These are phyloP conservation scores for grape (Vitis vinifera) DNA, from an alignment of 164 flowering plant species.

Conservation along the genomic window DNA sequence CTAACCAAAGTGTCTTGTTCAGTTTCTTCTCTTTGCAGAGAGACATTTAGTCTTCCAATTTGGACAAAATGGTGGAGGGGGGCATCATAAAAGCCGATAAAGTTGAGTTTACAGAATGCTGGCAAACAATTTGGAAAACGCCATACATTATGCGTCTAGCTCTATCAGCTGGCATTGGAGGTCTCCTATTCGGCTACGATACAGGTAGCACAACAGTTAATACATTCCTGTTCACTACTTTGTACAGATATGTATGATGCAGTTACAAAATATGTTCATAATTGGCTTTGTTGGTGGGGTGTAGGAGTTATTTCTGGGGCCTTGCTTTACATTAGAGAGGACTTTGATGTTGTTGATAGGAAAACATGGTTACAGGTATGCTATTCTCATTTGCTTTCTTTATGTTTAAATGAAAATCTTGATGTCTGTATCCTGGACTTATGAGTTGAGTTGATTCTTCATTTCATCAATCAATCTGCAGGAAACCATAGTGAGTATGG, in stretches of 20 bases:
- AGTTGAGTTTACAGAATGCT: conserved; percentile 67
- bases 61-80: conserved; percentile 50
- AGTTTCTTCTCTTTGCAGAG: neutral
- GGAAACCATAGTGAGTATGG: conserved; percentile 94
- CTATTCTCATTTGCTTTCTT: neutral
- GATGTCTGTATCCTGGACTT: too few relatives aligned
- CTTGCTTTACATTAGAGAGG: conserved; percentile 81
- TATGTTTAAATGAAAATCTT: too few relatives aligned
- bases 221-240: too few relatives aligned
- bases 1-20: too few relatives aligned
- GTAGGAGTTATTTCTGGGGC: conserved; percentile 96
- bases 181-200: conserved; percentile 92
- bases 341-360: conserved; percentile 57
- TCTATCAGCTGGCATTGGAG: conserved; percentile 86
- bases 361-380: conserved; percentile 63
- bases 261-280: neutral
- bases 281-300: neutral
- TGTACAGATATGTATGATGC: too few relatives aligned
- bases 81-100: conserved; percentile 38
- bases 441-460: too few relatives aligned
- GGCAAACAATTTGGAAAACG: conserved; percentile 43
- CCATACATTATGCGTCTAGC: conserved; percentile 83
- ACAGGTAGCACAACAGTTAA: conserved; percentile 46
- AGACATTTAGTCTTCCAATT: neutral
- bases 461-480: conserved; percentile 10